phyloP scores from a whole-genome alignment of 768 basidiomycete genomes.

The Boletales sp. region DNA sequence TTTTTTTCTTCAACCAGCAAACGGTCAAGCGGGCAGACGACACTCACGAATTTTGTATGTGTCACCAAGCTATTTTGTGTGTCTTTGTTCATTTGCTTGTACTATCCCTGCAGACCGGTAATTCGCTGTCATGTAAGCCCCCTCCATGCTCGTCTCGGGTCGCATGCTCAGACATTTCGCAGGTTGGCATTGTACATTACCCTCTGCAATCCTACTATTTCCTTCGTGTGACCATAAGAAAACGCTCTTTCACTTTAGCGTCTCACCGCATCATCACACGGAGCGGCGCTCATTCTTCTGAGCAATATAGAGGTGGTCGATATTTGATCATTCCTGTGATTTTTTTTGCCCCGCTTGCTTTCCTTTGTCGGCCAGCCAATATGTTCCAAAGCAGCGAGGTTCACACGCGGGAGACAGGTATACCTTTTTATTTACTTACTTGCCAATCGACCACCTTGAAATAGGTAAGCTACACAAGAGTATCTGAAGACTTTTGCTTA shows the following conservation, averaged over 20 bases:
- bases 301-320: slow-evolving; percentile 55
- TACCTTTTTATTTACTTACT: background rate
- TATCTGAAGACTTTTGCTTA: background rate
- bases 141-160: slow-evolving; percentile 19
- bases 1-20: slow-evolving; percentile 58
- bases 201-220: slow-evolving; percentile 29
- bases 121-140: slow-evolving; percentile 35
- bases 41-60: slow-evolving; percentile 94
- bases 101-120: slow-evolving; percentile 36
- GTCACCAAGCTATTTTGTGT: background rate
- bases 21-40: slow-evolving; percentile 95
- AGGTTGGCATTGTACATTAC: slow-evolving; percentile 35
- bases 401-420: slow-evolving; percentile 50
- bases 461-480: slow-evolving; percentile 15
- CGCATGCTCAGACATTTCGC: slow-evolving; percentile 12
- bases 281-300: slow-evolving; percentile 80
- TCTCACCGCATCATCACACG: slow-evolving; percentile 56
- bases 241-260: slow-evolving; percentile 84
- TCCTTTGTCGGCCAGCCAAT: slow-evolving; percentile 22
- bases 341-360: slow-evolving; percentile 41
- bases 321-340: slow-evolving; percentile 30
- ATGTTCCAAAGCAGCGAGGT: slow-evolving; percentile 37
- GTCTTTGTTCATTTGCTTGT: slow-evolving; percentile 3
- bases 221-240: slow-evolving; percentile 8
- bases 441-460: background rate